These are phyloP conservation scores for Boletus vinaceobasis DNA, from an alignment of 768 basidiomycete species.

Conservation along the genomic window DNA sequence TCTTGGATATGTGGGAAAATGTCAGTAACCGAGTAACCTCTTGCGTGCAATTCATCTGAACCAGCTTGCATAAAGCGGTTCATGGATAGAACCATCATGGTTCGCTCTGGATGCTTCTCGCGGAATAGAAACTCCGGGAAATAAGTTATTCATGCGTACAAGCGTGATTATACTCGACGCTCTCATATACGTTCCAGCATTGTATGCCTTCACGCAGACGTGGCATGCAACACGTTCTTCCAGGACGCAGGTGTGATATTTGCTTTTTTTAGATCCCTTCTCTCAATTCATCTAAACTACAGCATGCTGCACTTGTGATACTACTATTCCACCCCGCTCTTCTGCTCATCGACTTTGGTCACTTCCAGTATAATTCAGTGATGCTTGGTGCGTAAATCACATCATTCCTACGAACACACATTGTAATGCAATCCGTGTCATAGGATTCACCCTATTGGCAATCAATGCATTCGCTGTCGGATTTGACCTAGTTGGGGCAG, in stretches of 20 bases:
- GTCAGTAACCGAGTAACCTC: constrained; percentile 43
- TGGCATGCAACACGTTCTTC: constrained; percentile 71
- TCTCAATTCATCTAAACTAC: constrained; percentile 1
- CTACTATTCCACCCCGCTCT: constrained; percentile 82
- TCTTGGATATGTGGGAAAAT: constrained; percentile 79
- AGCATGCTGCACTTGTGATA: constrained; percentile 58
- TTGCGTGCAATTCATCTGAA: constrained; percentile 2
- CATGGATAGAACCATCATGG: constrained; percentile 56
- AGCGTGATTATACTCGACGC: constrained; percentile 69
- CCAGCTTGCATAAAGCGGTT: constrained; percentile 38
- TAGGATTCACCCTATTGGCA: constrained; percentile 68
- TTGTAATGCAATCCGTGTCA: not conserved
- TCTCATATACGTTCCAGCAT: constrained; percentile 70
- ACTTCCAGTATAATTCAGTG: constrained; percentile 94
- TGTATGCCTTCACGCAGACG: constrained; percentile 59
- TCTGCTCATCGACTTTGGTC: constrained; percentile 84
- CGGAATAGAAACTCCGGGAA: constrained; percentile 63
- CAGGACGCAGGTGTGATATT: constrained; percentile 65
- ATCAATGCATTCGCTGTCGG: constrained; percentile 67
- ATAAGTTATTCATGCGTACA: constrained; percentile 76
- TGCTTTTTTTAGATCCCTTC: not conserved
- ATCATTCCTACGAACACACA: not conserved
- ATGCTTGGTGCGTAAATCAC: constrained; percentile 68
- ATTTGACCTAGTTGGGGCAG: constrained; percentile 70
- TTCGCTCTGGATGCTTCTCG: constrained; percentile 67